Evolutionary conservation across 31 red algal genomes (phyloP), one percentile per base, ranked within the genome.

Genomic region (Asparagopsis taxiformis): DNA sequence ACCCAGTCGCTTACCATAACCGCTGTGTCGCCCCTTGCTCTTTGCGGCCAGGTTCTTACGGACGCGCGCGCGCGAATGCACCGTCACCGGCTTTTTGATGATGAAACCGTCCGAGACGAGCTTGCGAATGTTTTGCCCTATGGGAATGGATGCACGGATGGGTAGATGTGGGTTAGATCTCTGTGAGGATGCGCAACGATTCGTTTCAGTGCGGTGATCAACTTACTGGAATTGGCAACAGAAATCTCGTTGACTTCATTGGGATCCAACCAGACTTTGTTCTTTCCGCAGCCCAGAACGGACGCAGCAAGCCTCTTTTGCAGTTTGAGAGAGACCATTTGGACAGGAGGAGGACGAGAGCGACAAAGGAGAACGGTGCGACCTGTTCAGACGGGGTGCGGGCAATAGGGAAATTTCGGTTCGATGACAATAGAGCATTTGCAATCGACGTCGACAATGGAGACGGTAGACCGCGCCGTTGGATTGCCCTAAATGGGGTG

Each of bases 211-310:
- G 23, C 16, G 2, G 52, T 1, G 70, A 61, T 34, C 22, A 65
- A 88, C 87, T 72, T 89, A 89, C 97, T 90, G 49, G 91, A 95
- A 70, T 99, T 99, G 87, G 97, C 97, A n/a, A 99, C 61, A 17
- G 92, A 74, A 68, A 99, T 99, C 67, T 92, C 91, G 34, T 91
- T 77, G 61, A 95, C 75, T 60, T 99, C 97, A 69, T 92, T 92
- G 31, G 97, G 97, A 66, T 99, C 97, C 26, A 94, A 70, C 97
- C 97, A 99, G 32, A 99, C 83, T 70, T 99, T 99, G 74, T 87
- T 87, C 78, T 89, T 78, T 13, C 97, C 97, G 74, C 88, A 91
- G 5, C 85, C 46, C 16, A 92, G 72, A 24, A 99, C 97, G 33
- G 97, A 94, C 24, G 97, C 91, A 13, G 97, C 91, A 32, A 99